Percentiles rank a stretch among this genome's conserved stretches.
phyloP scores from a whole-genome alignment of 495 filamentous ascomycete genomes.

The Friedmanniomyces simplex region DNA sequence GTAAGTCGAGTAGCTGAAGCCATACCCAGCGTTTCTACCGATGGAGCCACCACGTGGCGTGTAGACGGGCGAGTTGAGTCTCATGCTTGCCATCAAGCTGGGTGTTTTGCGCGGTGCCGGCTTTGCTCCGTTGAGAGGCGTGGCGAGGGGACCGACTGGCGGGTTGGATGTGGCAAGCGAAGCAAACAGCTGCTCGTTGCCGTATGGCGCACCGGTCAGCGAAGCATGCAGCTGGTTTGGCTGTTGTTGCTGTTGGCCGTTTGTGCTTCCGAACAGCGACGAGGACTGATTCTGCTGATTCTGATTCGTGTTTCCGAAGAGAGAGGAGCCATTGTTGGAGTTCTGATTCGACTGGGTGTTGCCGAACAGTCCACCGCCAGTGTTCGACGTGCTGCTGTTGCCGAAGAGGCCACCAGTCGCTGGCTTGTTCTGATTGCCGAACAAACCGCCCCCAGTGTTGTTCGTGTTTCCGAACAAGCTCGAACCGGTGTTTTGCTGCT shows the following conservation, averaged over 20 bases:
- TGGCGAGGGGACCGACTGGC: constrained; percentile 74
- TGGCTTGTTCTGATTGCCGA: constrained; percentile 20
- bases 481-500: constrained; percentile 30
- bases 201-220: constrained; percentile 73
- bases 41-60: constrained; percentile 15
- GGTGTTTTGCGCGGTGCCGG: constrained; percentile 86
- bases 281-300: constrained; percentile 27
- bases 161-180: constrained; percentile 52
- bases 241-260: constrained; percentile 25
- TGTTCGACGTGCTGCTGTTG: constrained; percentile 34
- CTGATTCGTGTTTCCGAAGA: constrained; percentile 28
- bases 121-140: constrained; percentile 62
- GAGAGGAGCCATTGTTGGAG: constrained; percentile 18
- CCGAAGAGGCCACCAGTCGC: constrained; percentile 22
- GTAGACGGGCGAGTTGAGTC: constrained; percentile 64
- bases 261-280: constrained; percentile 44
- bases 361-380: constrained; percentile 43
- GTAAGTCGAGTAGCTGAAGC: constrained; percentile 83
- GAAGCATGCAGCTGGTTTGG: constrained; percentile 55
- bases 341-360: constrained; percentile 25
- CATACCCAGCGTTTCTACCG: constrained; percentile 60
- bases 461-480: constrained; percentile 44
- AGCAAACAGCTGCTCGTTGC: constrained; percentile 67
- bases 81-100: constrained; percentile 50
- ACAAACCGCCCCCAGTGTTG: constrained; percentile 29